Percentiles rank a stretch among this genome's conserved stretches.
Conservation (phyloP, 371 early-diverging fungal genomes). For the Phascolomyces articulosus region DNA sequence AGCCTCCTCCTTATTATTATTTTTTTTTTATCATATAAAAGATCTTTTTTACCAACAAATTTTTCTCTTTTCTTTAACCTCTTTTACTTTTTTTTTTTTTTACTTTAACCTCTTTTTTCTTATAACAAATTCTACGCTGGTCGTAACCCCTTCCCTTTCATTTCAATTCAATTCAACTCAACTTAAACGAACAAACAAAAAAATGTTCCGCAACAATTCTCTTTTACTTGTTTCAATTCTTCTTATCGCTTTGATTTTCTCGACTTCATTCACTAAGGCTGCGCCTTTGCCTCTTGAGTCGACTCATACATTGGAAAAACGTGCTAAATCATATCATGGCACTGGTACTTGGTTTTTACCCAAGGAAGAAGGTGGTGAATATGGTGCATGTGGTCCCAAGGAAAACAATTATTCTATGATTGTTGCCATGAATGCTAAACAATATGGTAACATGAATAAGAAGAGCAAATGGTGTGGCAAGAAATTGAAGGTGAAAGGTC, state of each 20-base stretch:
- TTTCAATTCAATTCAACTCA: not conserved
- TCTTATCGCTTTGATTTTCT: not conserved
- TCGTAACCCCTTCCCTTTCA: conserved; percentile 20
- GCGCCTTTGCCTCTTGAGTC: conserved; percentile 13
- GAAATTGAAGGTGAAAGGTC: conserved; percentile 21
- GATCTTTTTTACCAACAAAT: not conserved
- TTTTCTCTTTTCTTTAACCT: not conserved
- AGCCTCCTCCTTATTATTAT: too few species aligned
- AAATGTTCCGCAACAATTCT: conserved; percentile 13
- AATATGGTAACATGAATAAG: conserved; percentile 26
- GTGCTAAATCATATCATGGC: conserved; percentile 21
- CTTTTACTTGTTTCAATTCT: conserved; percentile 4
- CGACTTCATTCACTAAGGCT: conserved; percentile 9
- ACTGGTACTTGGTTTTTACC: conserved; percentile 28
- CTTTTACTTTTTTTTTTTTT: conserved; percentile 13
- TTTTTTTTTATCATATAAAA: not conserved
- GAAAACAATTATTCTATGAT: conserved; percentile 25
- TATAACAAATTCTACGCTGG: conserved; percentile 18
- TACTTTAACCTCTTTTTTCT: not conserved
- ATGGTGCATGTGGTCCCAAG: conserved; percentile 32
- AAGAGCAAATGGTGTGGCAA: conserved; percentile 29
- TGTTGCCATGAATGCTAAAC: conserved; percentile 27
- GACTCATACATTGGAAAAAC: conserved; percentile 11
- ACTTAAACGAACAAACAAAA: not conserved
- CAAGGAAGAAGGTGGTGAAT: conserved; percentile 25